Conservation (phyloP, 768 basidiomycete genomes). For the Leccinum uliginosum region DNA sequence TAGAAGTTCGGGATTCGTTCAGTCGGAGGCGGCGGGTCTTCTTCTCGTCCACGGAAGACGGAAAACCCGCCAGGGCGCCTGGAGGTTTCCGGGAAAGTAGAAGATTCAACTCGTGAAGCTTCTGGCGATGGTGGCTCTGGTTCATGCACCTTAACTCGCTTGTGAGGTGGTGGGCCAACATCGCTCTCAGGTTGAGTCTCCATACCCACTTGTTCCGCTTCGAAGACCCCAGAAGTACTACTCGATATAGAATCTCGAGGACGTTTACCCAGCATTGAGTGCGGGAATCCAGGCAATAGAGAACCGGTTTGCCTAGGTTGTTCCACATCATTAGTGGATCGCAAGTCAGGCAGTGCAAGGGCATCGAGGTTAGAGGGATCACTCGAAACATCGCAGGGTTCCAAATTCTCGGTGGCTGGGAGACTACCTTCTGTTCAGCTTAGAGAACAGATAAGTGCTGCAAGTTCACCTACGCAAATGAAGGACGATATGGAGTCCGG, state of each 20-base stretch:
- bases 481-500: slow-evolving; percentile 25
- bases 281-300: slow-evolving; percentile 37
- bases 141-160: slow-evolving; percentile 41
- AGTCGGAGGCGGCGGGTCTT: slow-evolving; percentile 48
- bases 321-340: slow-evolving; percentile 6
- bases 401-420: slow-evolving; percentile 14
- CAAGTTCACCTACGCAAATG: slow-evolving; percentile 23
- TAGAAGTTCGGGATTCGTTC: slow-evolving; percentile 52
- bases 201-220: slow-evolving; percentile 38
- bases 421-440: slow-evolving; percentile 21
- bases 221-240: slow-evolving; percentile 38
- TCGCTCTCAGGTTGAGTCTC: slow-evolving; percentile 37
- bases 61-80: slow-evolving; percentile 38
- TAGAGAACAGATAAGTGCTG: background rate
- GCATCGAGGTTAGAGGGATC: slow-evolving; percentile 20
- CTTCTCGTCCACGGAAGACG: slow-evolving; percentile 42
- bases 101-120: slow-evolving; percentile 15
- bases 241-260: slow-evolving; percentile 49
- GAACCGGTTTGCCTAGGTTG: slow-evolving; percentile 12
- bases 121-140: slow-evolving; percentile 18
- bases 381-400: slow-evolving; percentile 17
- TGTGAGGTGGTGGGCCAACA: slow-evolving; percentile 46
- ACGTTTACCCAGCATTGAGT: slow-evolving; percentile 61
- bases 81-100: slow-evolving; percentile 10
- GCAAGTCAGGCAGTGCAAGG: slow-evolving; percentile 6